These are phyloP conservation scores for Fraxinus excelsior DNA, from an alignment of 257 asterid species.

Conservation along the genomic window DNA sequence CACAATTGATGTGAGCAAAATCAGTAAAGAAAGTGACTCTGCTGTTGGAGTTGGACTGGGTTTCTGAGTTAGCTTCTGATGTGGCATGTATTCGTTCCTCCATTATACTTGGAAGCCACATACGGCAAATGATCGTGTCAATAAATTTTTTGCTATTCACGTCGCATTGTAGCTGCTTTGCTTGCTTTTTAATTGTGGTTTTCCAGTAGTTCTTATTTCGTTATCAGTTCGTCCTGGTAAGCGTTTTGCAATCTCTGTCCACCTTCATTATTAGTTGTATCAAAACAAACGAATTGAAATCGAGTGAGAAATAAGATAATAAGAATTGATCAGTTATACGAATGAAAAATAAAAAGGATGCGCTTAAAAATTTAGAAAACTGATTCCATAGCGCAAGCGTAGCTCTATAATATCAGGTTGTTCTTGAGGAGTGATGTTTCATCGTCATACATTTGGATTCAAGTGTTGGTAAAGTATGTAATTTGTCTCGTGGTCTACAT, in stretches of 20 bases:
- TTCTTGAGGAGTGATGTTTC: conserved; percentile 33
- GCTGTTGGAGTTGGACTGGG: background rate
- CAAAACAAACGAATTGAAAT: background rate
- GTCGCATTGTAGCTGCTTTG: conserved; percentile 31
- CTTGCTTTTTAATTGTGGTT: conserved; percentile 31
- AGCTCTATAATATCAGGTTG: conserved; percentile 28
- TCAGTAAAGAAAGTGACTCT: too few species aligned
- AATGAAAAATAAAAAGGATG: too few species aligned
- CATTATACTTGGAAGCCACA: conserved; percentile 24
- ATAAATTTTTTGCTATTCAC: conserved; percentile 23
- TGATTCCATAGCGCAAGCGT: conserved; percentile 32
- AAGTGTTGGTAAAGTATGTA: too few species aligned
- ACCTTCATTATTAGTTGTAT: conserved; percentile 15
- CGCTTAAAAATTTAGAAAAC: background rate
- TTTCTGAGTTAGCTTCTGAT: background rate
- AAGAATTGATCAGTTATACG: too few species aligned
- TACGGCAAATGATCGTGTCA: conserved; percentile 4
- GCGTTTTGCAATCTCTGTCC: conserved; percentile 31
- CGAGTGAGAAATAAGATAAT: too few species aligned
- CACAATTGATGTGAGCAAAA: too few species aligned
- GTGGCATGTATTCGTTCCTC: background rate
- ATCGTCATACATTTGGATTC: conserved; percentile 22
- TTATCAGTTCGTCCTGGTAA: conserved; percentile 37
- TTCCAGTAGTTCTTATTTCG: conserved; percentile 41
- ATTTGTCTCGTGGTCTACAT: too few species aligned